Evolutionary conservation across 148 eudicot genomes (phyloP).

Genomic region (Salicornia ramosissima): DNA sequence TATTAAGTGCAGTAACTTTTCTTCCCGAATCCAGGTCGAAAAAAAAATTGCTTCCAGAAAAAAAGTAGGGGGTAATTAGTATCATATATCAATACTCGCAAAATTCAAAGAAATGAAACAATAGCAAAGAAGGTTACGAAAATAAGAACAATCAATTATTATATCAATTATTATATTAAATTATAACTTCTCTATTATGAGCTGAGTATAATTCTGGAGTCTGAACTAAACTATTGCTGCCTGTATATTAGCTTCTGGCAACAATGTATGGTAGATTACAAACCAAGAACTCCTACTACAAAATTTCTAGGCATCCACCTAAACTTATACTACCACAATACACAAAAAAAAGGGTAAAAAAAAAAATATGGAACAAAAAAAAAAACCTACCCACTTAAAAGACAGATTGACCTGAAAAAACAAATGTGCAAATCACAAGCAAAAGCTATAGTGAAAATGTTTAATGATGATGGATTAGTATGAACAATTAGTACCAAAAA

Average conservation of each 20-base stretch:
- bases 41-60: no score
- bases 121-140: no score
- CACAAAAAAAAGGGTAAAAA: not conserved
- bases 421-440: not conserved
- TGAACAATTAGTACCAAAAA: not conserved
- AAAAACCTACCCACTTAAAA: not conserved
- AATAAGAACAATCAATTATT: no score
- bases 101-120: no score
- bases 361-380: not conserved
- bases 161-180: no score
- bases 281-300: not conserved
- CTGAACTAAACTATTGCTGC: conserved; percentile 1
- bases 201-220: not conserved
- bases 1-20: no score
- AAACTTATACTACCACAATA: not conserved
- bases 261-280: not conserved
- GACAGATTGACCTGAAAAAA: not conserved
- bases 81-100: no score
- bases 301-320: not conserved
- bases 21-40: no score
- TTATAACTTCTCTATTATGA: not conserved
- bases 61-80: no score
- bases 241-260: not conserved
- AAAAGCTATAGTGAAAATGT: not conserved
- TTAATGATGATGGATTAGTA: not conserved